A percentile compares a stretch with the other conserved stretches of the same genome.
These are phyloP conservation scores for Aspergillus puulaauensis DNA, from an alignment of 2,329 filamentous ascomycete species.

Conservation along the genomic window DNA sequence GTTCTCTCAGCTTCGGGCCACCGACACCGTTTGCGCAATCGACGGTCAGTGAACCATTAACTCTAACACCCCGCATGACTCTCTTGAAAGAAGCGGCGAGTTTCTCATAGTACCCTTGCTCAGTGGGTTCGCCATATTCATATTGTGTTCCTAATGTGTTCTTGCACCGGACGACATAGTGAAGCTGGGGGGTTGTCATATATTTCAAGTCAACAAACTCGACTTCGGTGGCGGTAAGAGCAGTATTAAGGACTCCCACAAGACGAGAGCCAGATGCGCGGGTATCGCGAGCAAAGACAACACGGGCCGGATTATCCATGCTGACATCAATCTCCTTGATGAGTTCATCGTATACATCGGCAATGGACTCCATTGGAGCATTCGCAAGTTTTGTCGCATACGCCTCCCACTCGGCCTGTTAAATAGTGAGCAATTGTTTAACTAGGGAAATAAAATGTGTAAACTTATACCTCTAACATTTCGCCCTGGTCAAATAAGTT, in stretches of 20 bases:
- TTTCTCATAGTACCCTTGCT: conserved; percentile 94
- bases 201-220: conserved; percentile 83
- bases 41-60: conserved; percentile 73
- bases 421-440: conserved; percentile 21
- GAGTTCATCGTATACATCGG: conserved; percentile 73
- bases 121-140: conserved; percentile 84
- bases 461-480: conserved; percentile 76
- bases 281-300: conserved; percentile 90
- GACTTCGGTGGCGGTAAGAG: conserved; percentile 71
- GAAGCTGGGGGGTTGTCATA: conserved; percentile 94
- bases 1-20: conserved; percentile 81
- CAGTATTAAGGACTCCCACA: conserved; percentile 74
- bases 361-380: conserved; percentile 71
- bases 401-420: conserved; percentile 77
- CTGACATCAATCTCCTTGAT: conserved; percentile 75
- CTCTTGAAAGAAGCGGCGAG: conserved; percentile 78
- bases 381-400: conserved; percentile 90
- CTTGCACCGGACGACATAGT: conserved; percentile 91
- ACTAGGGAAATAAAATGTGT: background rate
- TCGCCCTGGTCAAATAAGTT: conserved; percentile 61
- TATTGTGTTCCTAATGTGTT: conserved; percentile 88
- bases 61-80: conserved; percentile 74
- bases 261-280: conserved; percentile 86
- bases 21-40: conserved; percentile 98
- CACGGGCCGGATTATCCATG: conserved; percentile 67